phyloP scores from a whole-genome alignment of 768 basidiomycete genomes.

The Lactarius indigo region DNA sequence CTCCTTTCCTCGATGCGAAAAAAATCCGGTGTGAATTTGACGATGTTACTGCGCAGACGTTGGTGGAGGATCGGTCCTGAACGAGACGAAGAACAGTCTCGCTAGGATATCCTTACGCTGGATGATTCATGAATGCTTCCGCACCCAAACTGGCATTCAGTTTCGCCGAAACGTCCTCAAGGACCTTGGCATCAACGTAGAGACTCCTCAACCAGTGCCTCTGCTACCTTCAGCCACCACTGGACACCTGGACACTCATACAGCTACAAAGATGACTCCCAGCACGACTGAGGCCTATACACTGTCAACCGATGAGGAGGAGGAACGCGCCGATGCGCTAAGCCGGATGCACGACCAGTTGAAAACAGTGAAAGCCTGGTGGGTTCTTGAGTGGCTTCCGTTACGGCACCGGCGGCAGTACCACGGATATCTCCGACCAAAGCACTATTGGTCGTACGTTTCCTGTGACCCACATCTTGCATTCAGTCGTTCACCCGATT shows the following conservation, averaged over 20 bases:
- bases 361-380: constrained; percentile 46
- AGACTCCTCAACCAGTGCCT: constrained; percentile 23
- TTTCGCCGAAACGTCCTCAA: constrained; percentile 33
- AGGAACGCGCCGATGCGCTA: constrained; percentile 59
- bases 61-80: constrained; percentile 67
- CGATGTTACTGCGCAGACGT: constrained; percentile 45
- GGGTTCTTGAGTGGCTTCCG: constrained; percentile 55
- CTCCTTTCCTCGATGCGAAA: not conserved
- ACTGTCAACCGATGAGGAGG: constrained; percentile 47
- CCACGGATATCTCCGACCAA: not conserved
- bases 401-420: constrained; percentile 9
- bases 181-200: constrained; percentile 33
- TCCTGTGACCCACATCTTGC: not conserved
- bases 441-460: constrained; percentile 2
- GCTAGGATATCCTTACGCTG: constrained; percentile 67
- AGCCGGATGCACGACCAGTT: constrained; percentile 57
- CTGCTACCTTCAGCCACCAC: not conserved
- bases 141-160: constrained; percentile 44
- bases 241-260: not conserved
- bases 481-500: not conserved
- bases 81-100: constrained; percentile 54
- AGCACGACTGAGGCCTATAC: constrained; percentile 21
- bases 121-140: constrained; percentile 50
- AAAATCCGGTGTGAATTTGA: not conserved
- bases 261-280: not conserved